A percentile compares a stretch with the other conserved stretches of the same genome.
phyloP scores from a whole-genome alignment of 2,329 filamentous ascomycete species.

The Alternaria gaisen region DNA sequence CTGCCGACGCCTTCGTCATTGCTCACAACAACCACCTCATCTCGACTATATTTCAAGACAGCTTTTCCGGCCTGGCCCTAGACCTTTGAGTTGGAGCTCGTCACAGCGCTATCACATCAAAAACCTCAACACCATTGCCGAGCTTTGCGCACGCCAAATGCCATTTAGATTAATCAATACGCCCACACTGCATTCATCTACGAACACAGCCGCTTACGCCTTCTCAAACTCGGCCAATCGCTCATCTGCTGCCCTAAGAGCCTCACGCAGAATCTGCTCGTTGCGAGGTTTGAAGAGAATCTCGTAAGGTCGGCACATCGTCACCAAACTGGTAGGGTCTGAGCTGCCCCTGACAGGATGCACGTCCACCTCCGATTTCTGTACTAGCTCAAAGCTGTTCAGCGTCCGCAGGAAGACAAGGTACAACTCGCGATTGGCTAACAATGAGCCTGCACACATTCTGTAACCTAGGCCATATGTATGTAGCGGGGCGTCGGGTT shows the following conservation, averaged over 20 bases:
- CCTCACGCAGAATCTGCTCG: constrained; percentile 55
- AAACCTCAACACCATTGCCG: too few relatives aligned
- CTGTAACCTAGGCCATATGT: constrained; percentile 72
- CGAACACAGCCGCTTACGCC: constrained; percentile 1
- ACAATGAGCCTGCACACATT: constrained; percentile 71
- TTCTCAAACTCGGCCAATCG: constrained; percentile 30
- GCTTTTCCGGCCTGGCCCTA: too few relatives aligned
- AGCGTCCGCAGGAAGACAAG: constrained; percentile 70
- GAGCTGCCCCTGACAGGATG: constrained; percentile 68
- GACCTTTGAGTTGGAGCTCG: too few relatives aligned
- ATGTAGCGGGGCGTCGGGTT: constrained; percentile 70
- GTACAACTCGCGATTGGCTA: constrained; percentile 72
- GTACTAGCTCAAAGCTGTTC: constrained; percentile 67
- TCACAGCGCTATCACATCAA: too few relatives aligned
- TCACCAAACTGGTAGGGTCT: constrained; percentile 70
- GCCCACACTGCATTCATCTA: not conserved
- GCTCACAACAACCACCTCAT: not conserved
- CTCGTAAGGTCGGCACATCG: constrained; percentile 66
- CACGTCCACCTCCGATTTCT: constrained; percentile 63
- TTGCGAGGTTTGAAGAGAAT: constrained; percentile 67
- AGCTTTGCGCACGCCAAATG: not conserved
- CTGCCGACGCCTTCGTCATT: not conserved
- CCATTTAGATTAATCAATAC: not conserved
- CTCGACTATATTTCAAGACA: not conserved
- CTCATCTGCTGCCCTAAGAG: constrained; percentile 48